A percentile compares a stretch with the other conserved stretches of the same genome.
phyloP scores from a whole-genome alignment of 1,284 basidiomycete species.

The Ustilago cynodontis region DNA sequence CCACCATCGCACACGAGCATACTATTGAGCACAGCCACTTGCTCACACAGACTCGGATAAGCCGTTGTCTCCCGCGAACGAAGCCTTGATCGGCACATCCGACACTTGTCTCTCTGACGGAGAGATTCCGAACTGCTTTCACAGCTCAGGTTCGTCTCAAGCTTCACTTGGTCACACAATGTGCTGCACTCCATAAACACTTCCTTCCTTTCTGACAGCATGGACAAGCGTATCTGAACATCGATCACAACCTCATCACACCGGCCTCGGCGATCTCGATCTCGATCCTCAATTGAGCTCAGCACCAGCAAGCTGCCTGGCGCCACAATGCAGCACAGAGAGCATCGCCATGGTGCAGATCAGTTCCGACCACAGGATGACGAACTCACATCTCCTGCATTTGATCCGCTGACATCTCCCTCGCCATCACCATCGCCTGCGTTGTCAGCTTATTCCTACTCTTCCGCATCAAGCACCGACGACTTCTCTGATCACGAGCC shows the following conservation, averaged over 20 bases:
- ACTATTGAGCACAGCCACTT: not conserved
- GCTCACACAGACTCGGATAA: not conserved
- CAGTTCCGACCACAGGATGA: slow-evolving; percentile 12
- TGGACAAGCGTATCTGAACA: not conserved
- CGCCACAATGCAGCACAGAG: slow-evolving; percentile 17
- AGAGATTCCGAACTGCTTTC: not conserved
- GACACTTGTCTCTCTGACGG: not conserved
- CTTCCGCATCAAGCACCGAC: slow-evolving; percentile 37
- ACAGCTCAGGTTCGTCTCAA: not conserved
- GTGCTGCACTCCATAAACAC: not conserved
- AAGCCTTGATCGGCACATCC: not conserved
- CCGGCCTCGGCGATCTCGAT: not conserved
- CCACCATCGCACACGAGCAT: not conserved
- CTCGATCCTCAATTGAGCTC: not conserved
- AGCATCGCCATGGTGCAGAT: slow-evolving; percentile 18
- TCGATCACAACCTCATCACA: not conserved
- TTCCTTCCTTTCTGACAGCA: not conserved
- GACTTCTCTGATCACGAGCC: slow-evolving; percentile 45
- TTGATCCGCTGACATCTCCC: slow-evolving; percentile 34
- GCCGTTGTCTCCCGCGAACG: not conserved
- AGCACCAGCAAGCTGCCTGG: not conserved
- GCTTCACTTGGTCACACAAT: not conserved
- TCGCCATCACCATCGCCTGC: slow-evolving; percentile 52
- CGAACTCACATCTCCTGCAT: slow-evolving; percentile 17
- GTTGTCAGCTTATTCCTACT: slow-evolving; percentile 52